Evolutionary conservation across 2,329 filamentous ascomycete genomes (phyloP).

Genomic region (Aureobasidium zeae): DNA sequence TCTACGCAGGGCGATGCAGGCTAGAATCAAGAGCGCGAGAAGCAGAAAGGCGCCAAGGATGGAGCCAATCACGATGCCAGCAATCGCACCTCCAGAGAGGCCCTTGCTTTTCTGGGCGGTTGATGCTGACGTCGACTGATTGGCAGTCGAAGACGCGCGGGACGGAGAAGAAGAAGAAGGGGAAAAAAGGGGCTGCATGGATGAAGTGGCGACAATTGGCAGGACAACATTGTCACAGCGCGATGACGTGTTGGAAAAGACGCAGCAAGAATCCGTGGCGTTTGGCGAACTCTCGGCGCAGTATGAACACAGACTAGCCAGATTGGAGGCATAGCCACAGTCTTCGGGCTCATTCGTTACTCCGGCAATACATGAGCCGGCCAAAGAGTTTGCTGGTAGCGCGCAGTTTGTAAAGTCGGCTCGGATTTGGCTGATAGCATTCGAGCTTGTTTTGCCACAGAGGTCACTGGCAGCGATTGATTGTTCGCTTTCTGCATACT

Average conservation of each 20-base stretch:
- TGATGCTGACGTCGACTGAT: constrained; percentile 23
- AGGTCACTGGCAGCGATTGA: constrained; percentile 64
- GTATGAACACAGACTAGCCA: constrained; percentile 73
- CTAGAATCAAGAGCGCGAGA: constrained; percentile 51
- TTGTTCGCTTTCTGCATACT: constrained; percentile 82
- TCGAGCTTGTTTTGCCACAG: constrained; percentile 54
- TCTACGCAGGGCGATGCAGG: constrained; percentile 51
- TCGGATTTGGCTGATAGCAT: constrained; percentile 65
- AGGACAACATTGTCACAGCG: constrained; percentile 69
- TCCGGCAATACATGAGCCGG: constrained; percentile 63
- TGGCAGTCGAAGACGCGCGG: constrained; percentile 19
- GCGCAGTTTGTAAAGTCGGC: constrained; percentile 89
- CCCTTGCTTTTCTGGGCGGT: constrained; percentile 31
- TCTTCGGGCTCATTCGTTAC: constrained; percentile 73
- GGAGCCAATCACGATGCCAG: constrained; percentile 78
- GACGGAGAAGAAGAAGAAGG: constrained; percentile 38
- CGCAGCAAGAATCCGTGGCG: constrained; percentile 90
- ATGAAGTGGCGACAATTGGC: constrained; percentile 53
- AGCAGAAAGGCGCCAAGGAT: constrained; percentile 62
- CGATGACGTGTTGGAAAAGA: constrained; percentile 64
- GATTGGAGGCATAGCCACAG: constrained; percentile 70
- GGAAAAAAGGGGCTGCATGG: constrained; percentile 48
- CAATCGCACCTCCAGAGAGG: constrained; percentile 78
- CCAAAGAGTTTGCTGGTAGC: constrained; percentile 69
- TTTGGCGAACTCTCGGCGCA: constrained; percentile 77